Conservation (phyloP, 768 basidiomycete species). For the Tricholoma matsutake region DNA sequence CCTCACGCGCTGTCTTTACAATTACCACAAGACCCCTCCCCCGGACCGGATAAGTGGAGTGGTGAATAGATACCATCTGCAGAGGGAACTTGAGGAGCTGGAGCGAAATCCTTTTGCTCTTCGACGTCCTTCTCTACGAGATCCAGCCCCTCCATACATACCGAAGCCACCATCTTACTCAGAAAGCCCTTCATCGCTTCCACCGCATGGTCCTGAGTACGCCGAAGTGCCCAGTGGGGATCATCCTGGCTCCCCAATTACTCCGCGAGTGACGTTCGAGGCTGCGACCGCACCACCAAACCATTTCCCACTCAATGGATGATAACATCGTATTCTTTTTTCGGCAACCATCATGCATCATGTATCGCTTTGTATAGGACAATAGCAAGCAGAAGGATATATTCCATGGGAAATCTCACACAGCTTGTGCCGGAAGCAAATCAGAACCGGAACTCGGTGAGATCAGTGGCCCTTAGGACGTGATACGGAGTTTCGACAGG, state of each 20-base stretch:
- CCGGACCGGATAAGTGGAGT: constrained; percentile 43
- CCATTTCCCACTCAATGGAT: constrained; percentile 4
- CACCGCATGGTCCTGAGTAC: constrained; percentile 7
- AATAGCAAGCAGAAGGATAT: neutral
- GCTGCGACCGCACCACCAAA: constrained; percentile 1
- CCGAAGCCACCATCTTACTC: constrained; percentile 47
- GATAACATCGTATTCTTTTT: neutral
- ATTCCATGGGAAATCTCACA: neutral
- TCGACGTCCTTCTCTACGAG: constrained; percentile 28
- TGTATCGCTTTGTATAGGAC: neutral
- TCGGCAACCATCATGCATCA: neutral
- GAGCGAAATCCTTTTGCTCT: constrained; percentile 33
- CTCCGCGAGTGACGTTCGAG: neutral
- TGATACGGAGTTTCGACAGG: too few species aligned
- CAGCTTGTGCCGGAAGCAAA: neutral
- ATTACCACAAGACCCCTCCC: constrained; percentile 41
- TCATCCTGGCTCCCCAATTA: constrained; percentile 13
- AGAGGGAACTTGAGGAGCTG: constrained; percentile 49
- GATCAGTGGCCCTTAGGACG: too few species aligned
- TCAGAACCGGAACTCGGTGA: neutral
- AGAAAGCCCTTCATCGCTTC: constrained; percentile 9
- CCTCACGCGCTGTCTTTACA: constrained; percentile 39
- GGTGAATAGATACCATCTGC: constrained; percentile 42
- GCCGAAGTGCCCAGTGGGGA: constrained; percentile 10
- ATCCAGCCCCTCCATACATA: constrained; percentile 52